Conservation (phyloP, 805 yeast genomes). For the Maudiozyma serrabonitensis region DNA sequence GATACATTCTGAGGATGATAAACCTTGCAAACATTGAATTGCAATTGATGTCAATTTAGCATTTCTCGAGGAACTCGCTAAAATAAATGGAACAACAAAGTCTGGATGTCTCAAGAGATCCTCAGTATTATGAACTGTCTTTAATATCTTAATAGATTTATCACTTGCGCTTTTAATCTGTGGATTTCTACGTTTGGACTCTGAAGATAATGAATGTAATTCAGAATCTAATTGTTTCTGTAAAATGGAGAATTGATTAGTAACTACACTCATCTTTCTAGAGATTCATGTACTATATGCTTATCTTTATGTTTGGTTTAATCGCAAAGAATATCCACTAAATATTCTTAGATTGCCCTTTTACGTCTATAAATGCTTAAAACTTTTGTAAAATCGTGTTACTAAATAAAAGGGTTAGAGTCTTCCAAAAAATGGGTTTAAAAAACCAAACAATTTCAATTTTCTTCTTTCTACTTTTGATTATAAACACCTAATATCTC, state of each 20-base stretch:
- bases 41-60: slow-evolving; percentile 65
- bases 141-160: slow-evolving; percentile 39
- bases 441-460: too few species aligned
- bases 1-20: slow-evolving; percentile 46
- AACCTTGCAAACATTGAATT: slow-evolving; percentile 56
- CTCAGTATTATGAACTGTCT: slow-evolving; percentile 25
- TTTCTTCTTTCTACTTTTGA: too few species aligned
- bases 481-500: too few species aligned
- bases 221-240: slow-evolving; percentile 40
- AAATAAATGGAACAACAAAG: slow-evolving; percentile 57
- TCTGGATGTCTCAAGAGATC: slow-evolving; percentile 38
- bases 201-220: slow-evolving; percentile 49
- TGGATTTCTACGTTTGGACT: slow-evolving; percentile 58
- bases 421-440: too few species aligned
- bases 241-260: slow-evolving; percentile 13
- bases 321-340: too few species aligned
- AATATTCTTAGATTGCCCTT: too few species aligned
- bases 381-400: too few species aligned
- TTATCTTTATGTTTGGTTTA: too few species aligned
- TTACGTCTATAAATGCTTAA: too few species aligned
- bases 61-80: slow-evolving; percentile 66
- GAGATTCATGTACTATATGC: neutral
- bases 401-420: too few species aligned
- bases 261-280: slow-evolving; percentile 3
- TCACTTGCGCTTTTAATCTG: slow-evolving; percentile 58